These are phyloP conservation scores for Polysphondylium violaceum DNA, from an alignment of 78 protist species.

Conservation along the genomic window DNA sequence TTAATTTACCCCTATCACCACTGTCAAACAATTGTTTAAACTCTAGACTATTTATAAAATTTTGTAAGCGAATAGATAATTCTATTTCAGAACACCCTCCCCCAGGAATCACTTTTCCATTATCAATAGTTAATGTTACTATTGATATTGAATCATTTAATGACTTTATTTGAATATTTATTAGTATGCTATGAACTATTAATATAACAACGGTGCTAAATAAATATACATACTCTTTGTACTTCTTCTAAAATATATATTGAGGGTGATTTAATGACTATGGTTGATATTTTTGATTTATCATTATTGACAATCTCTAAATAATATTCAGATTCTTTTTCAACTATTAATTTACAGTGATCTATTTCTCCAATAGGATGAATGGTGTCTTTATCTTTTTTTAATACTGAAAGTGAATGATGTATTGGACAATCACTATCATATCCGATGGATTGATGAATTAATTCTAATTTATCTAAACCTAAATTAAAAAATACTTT, in stretches of 20 bases:
- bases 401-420: too few species aligned
- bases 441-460: too few species aligned
- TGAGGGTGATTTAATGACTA: constrained; percentile 44
- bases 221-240: constrained; percentile 1
- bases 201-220: background rate
- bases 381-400: background rate
- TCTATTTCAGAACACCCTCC: constrained; percentile 62
- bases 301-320: constrained; percentile 32
- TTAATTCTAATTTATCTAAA: background rate
- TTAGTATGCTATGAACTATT: background rate
- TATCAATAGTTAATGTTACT: constrained; percentile 20
- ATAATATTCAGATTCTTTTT: constrained; percentile 39
- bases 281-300: background rate
- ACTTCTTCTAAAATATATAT: constrained; percentile 60
- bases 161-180: constrained; percentile 8
- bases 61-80: background rate
- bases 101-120: constrained; percentile 20
- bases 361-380: background rate
- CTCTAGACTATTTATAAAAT: background rate
- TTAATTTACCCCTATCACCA: background rate
- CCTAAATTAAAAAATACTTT: background rate
- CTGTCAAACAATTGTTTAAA: background rate
- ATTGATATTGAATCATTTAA: constrained; percentile 61
- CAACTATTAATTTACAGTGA: constrained; percentile 13
- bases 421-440: background rate